Conservation (phyloP, 2,329 filamentous ascomycete genomes). For the Colletotrichum shisoi region DNA sequence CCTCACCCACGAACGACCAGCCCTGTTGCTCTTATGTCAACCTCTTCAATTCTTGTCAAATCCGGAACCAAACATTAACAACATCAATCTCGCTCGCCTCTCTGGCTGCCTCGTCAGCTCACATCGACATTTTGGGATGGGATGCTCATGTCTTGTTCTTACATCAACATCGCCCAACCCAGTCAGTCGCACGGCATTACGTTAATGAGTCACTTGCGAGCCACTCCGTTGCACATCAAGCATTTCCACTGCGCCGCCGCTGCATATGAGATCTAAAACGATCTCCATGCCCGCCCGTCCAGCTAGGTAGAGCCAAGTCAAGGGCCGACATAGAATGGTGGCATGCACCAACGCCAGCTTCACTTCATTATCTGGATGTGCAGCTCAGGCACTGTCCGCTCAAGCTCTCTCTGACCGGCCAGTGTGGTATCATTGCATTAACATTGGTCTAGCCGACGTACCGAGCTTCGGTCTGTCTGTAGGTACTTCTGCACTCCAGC, state of each 20-base stretch:
- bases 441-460: slow-evolving; percentile 30
- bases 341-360: slow-evolving; percentile 5
- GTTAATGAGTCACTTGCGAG: slow-evolving; percentile 27
- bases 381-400: slow-evolving; percentile 6
- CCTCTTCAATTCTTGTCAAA: slow-evolving; percentile 12
- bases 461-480: slow-evolving; percentile 24
- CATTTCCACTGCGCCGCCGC: slow-evolving; percentile 10
- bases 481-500: slow-evolving; percentile 17
- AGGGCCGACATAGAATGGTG: slow-evolving; percentile 7
- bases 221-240: slow-evolving; percentile 33
- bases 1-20: slow-evolving; percentile 8
- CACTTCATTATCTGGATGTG: neutral
- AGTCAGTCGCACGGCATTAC: slow-evolving; percentile 32
- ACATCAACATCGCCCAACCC: slow-evolving; percentile 11
- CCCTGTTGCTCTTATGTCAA: slow-evolving; percentile 24
- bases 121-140: slow-evolving; percentile 1
- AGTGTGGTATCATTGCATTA: slow-evolving; percentile 20
- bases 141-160: slow-evolving; percentile 10
- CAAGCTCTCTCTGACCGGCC: neutral
- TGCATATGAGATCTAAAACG: slow-evolving; percentile 38
- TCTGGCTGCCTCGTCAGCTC: neutral
- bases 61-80: slow-evolving; percentile 1
- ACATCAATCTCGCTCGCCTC: neutral
- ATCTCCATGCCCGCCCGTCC: slow-evolving; percentile 16
- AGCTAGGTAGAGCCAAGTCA: slow-evolving; percentile 9